Evolutionary conservation across 345 rosid genomes (phyloP), one percentile per base, ranked within the genome.

Genomic region (Litchi chinensis): DNA sequence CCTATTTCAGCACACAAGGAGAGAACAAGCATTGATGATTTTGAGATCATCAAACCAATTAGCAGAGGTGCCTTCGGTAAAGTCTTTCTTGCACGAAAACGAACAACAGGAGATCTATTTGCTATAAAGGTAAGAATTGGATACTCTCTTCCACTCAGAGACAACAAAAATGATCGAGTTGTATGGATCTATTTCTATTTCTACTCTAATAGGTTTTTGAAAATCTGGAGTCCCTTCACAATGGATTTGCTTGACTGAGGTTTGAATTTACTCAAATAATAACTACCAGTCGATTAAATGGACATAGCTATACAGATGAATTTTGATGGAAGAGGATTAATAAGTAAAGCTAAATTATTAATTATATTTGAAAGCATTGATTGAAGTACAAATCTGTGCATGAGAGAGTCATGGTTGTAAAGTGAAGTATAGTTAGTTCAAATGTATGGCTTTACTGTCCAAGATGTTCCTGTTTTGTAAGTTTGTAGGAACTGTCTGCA

Each of bases 41-140:
- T 93, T 87, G 95, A 90, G 83, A 93, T 89, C 78, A 90, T 93
- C 85, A 93, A 90, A 84, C 97, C 93, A 82, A 89, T 93, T 65
- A 93, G 93, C 84, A 90, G 91, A 86, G 97, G 97, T 48, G 93
- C 93, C 64, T 93, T 88, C 81, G 97, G 97, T 66, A 93, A 90
- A 87, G 97, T 93, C 82, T 93, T 90, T 81, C 95, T 93, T 74
- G 93, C 97, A 54, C 95, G 93, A 70, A 91, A 93, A 88, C 83
- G 95, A 76, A 87, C 91, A 41, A 93, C 97, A 5, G 93, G 97
- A 69, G 97, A 93, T 84, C 82, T 93, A 76, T 93, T 93, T 93
- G 97, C 97, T 50, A 91, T 93, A 71, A 93, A 93, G 95, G 97
- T 91, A 84, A 70, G 65, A 21, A 37, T 41, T 50, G 26, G 54